Percentiles rank a stretch among this genome's conserved stretches.
These are phyloP conservation scores for Gonium pectorale DNA, from an alignment of 139 green algal genomes.

Conservation along the genomic window DNA sequence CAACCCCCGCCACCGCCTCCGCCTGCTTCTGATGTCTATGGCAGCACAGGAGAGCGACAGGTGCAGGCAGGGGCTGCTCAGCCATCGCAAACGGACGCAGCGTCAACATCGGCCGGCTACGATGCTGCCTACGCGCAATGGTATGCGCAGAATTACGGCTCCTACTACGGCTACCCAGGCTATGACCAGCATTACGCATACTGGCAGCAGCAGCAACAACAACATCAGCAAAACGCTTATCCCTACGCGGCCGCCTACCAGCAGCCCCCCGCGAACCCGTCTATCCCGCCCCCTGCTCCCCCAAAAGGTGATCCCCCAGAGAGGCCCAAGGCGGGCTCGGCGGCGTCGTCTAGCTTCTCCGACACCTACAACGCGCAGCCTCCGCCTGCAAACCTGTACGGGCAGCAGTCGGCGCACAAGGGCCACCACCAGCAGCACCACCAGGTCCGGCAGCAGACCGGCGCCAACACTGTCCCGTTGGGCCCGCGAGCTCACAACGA, in stretches of 20 bases:
- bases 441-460: background rate
- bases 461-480: conserved; percentile 7
- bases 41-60: background rate
- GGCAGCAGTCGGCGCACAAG: background rate
- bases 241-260: background rate
- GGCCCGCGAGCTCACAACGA: background rate
- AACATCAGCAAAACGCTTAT: background rate
- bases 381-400: conserved; percentile 12
- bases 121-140: conserved; percentile 28
- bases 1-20: background rate
- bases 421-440: background rate
- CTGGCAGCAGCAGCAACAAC: conserved; percentile 12
- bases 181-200: conserved; percentile 23
- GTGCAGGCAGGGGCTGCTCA: background rate
- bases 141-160: conserved; percentile 32
- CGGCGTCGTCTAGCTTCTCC: background rate
- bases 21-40: background rate
- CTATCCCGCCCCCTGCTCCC: background rate
- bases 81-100: background rate
- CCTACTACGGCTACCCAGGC: conserved; percentile 10
- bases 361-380: conserved; percentile 20
- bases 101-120: background rate
- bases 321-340: no score
- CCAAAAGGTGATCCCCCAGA: background rate
- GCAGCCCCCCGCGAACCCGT: background rate